Base-by-base conservation (phyloP, 257 asterid genomes). In the Salvia miltiorrhiza region DNA sequence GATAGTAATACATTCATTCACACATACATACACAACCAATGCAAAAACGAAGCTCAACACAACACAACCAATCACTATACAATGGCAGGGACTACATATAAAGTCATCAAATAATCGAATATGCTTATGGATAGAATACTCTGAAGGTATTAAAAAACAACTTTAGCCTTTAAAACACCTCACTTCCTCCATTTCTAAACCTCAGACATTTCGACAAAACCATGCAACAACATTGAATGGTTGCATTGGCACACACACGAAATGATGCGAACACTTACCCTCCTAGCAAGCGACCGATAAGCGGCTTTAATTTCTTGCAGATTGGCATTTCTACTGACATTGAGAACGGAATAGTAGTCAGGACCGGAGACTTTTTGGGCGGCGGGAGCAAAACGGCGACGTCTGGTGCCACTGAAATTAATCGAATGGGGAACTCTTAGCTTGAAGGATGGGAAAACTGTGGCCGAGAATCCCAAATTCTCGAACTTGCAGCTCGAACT, bases 241-340 rank as follows among this genome's bases (percentile, higher is more conserved):
- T 17, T 67, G 43, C 63, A 49, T 48, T 56, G 10, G 40, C 20
- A 64, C 13, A 45, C 12, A 14, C 56, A 17, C 13, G 10, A 33
- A 20, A 28, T 0, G 4, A 14, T 14, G 20, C 24, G 45, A 16
- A 55, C 35, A 24, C 4, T 17, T 80, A 93, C 99, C 97, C 89
- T 85, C 70, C 96, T 90, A 75, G 99, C 99, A 70, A 94, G 99
- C 52, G 85, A 87, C 47, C 99, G 96, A 69, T 91, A 94, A 64
- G 97, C 79, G 12, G 96, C 79, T 77, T 94, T 94, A 73, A 94
- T 86, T 67, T 94, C 95, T 67, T 81, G 91, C 84, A 91, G 71
- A 72, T 91, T 75, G 33, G 97, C 97, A 84, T 83, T 89, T 77
- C 76, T 87, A 69, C 83, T 66, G 84, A 94, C 87, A 48, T 84